Evolutionary conservation across 2,329 filamentous ascomycete genomes (phyloP), one percentile per base, ranked within the genome.

Genomic region (Ascochyta viciae-villosae): DNA sequence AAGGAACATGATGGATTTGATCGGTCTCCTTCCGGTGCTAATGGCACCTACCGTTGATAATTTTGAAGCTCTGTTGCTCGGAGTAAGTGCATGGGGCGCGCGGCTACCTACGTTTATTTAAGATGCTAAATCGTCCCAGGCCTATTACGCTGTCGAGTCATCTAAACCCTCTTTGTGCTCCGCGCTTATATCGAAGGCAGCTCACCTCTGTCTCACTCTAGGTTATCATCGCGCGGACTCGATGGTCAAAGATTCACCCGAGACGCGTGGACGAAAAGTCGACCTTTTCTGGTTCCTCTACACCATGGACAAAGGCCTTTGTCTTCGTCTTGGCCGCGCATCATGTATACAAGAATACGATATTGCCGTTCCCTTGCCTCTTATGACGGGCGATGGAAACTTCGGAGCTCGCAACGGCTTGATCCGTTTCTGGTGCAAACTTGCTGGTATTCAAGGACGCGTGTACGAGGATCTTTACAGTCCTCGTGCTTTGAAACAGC

Each of bases 251-350:
- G 54, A 57, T 16, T 35, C 50, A 33, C 58, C 46, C 1, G 26
- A 54, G n/a, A 37, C 15, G 26, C 50, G 47, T 24, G 4, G 1
- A 2, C 55, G 60, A 8, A 62, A 65, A 31, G 51, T 63, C 24
- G 54, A 57, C 35, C 53, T 78, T 0, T 78, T 78, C 57, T 77
- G 74, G 75, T 60, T 67, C 1, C 67, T 78, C 6, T 75, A 74
- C 35, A 64, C 57, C 9, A 58, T 77, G 5, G 77, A 78, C 19
- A 77, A 73, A 29, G 68, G 73, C 0, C 60, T 78, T 2, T 75
- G 76, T 3, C 58, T 78, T 13, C 66, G 76, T 10, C 61, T 77
- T 9, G 71, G 74, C 8, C 67, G 75, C 0, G 63, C 67, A 8
- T 74, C 77, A 2, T 70, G 60, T 15, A 67, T 78, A 31, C 63